These are phyloP conservation scores for Entamoeba moshkovskii DNA, from an alignment of 208 protist genomes.

Conservation along the genomic window DNA sequence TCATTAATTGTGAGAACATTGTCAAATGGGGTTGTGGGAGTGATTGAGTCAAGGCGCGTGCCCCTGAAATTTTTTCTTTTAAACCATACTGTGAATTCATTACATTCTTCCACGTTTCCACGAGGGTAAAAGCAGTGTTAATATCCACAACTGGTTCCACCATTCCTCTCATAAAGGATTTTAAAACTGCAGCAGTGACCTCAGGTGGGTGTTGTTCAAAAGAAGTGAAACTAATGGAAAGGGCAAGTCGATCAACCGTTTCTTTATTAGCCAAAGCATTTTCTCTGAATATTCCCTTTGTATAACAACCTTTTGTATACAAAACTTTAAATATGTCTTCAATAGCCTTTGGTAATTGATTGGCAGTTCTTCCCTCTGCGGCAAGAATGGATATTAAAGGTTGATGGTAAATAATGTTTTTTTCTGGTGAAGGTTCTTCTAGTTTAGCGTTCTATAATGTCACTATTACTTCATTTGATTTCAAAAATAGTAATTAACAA, in stretches of 20 bases:
- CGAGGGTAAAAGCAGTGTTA: background rate
- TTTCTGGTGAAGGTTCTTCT: background rate
- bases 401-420: background rate
- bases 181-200: background rate
- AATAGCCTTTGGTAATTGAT: background rate
- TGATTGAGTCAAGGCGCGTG: background rate
- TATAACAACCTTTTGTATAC: background rate
- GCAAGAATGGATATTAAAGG: background rate
- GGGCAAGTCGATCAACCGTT: background rate
- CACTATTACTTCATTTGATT: background rate
- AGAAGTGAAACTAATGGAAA: background rate
- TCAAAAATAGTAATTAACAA: background rate
- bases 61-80: background rate
- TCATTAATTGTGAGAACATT: background rate
- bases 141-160: background rate
- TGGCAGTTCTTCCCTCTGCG: background rate
- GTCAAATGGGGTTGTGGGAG: background rate
- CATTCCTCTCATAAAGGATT: background rate
- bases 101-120: background rate
- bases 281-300: background rate
- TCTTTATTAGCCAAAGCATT: background rate
- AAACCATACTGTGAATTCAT: background rate
- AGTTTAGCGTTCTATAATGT: background rate
- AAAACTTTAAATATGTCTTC: background rate
- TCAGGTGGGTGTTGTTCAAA: background rate